Evolutionary conservation across 2,329 filamentous ascomycete genomes (phyloP).

Genomic region (Diplocarpon rosae): DNA sequence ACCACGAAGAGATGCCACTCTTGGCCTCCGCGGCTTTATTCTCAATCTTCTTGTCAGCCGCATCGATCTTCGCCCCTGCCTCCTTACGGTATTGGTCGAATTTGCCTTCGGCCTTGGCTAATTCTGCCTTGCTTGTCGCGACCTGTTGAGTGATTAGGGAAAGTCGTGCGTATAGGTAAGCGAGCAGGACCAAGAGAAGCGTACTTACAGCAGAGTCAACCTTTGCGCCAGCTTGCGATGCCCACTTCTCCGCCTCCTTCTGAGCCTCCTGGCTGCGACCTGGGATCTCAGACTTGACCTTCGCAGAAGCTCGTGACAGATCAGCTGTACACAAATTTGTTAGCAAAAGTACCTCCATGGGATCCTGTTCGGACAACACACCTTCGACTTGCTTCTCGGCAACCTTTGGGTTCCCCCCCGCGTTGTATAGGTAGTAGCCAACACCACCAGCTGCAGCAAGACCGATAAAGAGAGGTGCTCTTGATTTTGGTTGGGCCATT

Average conservation of each 20-base stretch:
- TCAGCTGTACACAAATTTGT: conserved; percentile 51
- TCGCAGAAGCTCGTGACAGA: conserved; percentile 55
- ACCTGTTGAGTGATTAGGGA: conserved; percentile 33
- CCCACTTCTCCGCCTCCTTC: conserved; percentile 52
- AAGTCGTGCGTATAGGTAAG: conserved; percentile 3
- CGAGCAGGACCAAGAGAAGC: not conserved
- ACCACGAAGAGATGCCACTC: conserved; percentile 75
- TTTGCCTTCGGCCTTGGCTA: conserved; percentile 49
- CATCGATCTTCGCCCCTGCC: conserved; percentile 58
- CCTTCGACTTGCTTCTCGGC: conserved; percentile 84
- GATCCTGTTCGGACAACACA: conserved; percentile 33
- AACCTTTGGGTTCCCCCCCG: conserved; percentile 68
- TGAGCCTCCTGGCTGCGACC: conserved; percentile 50
- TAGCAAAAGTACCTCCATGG: not conserved
- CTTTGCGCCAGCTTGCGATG: conserved; percentile 50
- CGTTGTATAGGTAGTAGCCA: conserved; percentile 85
- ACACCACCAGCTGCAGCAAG: conserved; percentile 53
- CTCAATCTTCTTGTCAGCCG: conserved; percentile 63
- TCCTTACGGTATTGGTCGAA: conserved; percentile 51
- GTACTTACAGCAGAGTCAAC: conserved; percentile 57
- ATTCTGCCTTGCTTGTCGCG: conserved; percentile 51
- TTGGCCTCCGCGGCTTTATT: conserved; percentile 71
- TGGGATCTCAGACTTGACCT: conserved; percentile 55
- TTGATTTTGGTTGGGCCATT: conserved; percentile 29
- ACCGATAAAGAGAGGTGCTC: conserved; percentile 38